These are phyloP conservation scores for Collybia nuda DNA, from an alignment of 768 basidiomycete genomes.

Conservation along the genomic window DNA sequence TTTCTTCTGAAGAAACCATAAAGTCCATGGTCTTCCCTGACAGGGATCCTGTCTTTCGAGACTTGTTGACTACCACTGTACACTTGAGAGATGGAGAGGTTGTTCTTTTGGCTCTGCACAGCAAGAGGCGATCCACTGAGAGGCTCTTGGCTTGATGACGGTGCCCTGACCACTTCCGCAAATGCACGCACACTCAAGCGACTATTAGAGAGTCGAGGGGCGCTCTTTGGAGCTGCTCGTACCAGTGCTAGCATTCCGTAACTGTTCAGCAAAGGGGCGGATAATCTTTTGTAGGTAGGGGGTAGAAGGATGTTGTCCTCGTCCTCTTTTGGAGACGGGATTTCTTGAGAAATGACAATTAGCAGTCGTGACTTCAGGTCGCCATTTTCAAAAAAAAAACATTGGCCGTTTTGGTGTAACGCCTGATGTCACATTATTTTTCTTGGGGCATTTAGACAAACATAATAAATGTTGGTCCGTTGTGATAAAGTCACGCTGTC, in stretches of 20 bases:
- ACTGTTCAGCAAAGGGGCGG: neutral
- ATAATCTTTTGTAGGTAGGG: too few relatives aligned
- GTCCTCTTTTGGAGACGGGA: too few relatives aligned
- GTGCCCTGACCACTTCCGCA: conserved; percentile 18
- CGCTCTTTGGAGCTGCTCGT: conserved; percentile 9
- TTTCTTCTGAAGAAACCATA: conserved; percentile 75
- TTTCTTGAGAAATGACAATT: too few relatives aligned
- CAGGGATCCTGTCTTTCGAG: conserved; percentile 27
- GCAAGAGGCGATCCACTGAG: neutral
- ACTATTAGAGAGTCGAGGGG: conserved; percentile 3
- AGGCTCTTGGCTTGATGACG: neutral
- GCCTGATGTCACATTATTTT: too few relatives aligned
- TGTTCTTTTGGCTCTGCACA: neutral
- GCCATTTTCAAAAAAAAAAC: too few relatives aligned
- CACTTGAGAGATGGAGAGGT: conserved; percentile 2
- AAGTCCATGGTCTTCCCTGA: conserved; percentile 67
- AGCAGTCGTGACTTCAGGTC: too few relatives aligned
- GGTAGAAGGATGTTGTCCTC: too few relatives aligned
- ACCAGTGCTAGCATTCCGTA: conserved; percentile 10
- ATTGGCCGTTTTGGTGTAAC: too few relatives aligned
- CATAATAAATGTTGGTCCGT: neutral
- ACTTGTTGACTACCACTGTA: conserved; percentile 7
- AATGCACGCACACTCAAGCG: conserved; percentile 21
- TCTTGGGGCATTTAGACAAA: neutral
- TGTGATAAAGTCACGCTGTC: conserved; percentile 5